phyloP scores from a whole-genome alignment of 2,329 filamentous ascomycete genomes.

The Fusarium nodosum region DNA sequence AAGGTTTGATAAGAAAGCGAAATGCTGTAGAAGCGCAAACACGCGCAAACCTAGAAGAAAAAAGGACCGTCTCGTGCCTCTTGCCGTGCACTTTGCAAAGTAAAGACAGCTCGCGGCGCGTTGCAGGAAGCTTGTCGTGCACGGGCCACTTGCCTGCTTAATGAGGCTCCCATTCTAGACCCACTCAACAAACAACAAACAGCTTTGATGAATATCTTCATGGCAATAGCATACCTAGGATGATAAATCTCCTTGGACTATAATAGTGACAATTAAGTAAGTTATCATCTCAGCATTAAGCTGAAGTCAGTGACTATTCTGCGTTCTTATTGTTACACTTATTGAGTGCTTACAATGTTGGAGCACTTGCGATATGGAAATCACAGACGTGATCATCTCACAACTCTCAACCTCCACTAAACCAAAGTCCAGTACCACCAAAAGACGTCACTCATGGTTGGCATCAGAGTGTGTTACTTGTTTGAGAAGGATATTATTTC shows the following conservation, averaged over 20 bases:
- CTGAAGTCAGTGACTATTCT: no score
- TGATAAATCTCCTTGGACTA: neutral
- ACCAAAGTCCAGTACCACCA: slow-evolving; percentile 10
- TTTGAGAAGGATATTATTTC: slow-evolving; percentile 16
- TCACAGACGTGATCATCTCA: neutral
- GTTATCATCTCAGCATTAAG: neutral
- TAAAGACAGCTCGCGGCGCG: slow-evolving; percentile 45
- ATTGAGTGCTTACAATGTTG: neutral
- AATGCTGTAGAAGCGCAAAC: slow-evolving; percentile 27
- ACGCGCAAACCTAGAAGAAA: slow-evolving; percentile 30
- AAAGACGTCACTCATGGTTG: slow-evolving; percentile 11
- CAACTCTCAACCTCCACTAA: slow-evolving; percentile 5
- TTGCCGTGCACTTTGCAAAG: slow-evolving; percentile 34
- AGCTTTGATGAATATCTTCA: slow-evolving; percentile 2
- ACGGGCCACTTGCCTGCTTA: slow-evolving; percentile 28
- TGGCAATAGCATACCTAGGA: neutral
- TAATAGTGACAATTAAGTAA: neutral
- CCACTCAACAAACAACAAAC: slow-evolving; percentile 4
- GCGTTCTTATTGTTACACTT: neutral
- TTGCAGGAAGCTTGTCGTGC: slow-evolving; percentile 41
- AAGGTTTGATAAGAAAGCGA: slow-evolving; percentile 13
- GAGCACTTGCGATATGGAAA: neutral
- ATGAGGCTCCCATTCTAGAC: slow-evolving; percentile 21
- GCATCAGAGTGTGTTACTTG: neutral
- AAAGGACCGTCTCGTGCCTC: slow-evolving; percentile 29